Percentiles rank a stretch among this genome's conserved stretches.
These are phyloP conservation scores for Diaporthe australafricana DNA, from an alignment of 2,329 filamentous ascomycete genomes.

Conservation along the genomic window DNA sequence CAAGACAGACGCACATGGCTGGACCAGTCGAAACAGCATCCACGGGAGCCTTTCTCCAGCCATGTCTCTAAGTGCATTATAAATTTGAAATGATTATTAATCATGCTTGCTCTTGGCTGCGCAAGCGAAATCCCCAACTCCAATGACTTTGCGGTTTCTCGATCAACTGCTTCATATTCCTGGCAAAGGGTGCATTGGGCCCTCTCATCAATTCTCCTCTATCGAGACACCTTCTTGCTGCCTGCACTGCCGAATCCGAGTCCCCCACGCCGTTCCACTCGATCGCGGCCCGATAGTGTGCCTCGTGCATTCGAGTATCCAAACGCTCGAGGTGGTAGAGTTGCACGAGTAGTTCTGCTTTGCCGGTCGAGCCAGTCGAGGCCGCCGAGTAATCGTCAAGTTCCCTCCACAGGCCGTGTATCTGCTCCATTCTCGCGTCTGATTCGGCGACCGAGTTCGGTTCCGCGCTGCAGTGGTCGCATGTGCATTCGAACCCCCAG, in stretches of 20 bases:
- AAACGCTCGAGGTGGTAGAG: constrained; percentile 23
- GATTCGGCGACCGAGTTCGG: not conserved
- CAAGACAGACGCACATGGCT: too few species aligned
- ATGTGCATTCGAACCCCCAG: constrained; percentile 28
- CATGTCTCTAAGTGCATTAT: too few species aligned
- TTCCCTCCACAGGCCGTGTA: constrained; percentile 20
- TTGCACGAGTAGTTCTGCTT: constrained; percentile 12
- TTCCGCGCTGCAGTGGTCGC: constrained; percentile 11
- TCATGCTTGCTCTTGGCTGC: not conserved
- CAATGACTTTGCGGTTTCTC: constrained; percentile 17
- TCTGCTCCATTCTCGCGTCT: constrained; percentile 15
- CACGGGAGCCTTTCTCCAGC: too few species aligned
- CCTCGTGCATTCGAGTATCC: constrained; percentile 27
- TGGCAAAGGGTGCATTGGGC: constrained; percentile 8
- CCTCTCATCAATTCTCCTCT: constrained; percentile 25
- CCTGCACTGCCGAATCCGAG: not conserved
- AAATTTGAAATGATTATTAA: not conserved
- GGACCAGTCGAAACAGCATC: too few species aligned
- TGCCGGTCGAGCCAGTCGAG: not conserved
- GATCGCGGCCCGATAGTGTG: constrained; percentile 24
- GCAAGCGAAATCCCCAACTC: constrained; percentile 13
- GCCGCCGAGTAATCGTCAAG: constrained; percentile 26
- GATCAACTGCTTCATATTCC: constrained; percentile 21
- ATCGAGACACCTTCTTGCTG: not conserved
- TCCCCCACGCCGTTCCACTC: constrained; percentile 20